These are phyloP conservation scores for Fagus sylvatica DNA, from an alignment of 306 rosid species.

Conservation along the genomic window DNA sequence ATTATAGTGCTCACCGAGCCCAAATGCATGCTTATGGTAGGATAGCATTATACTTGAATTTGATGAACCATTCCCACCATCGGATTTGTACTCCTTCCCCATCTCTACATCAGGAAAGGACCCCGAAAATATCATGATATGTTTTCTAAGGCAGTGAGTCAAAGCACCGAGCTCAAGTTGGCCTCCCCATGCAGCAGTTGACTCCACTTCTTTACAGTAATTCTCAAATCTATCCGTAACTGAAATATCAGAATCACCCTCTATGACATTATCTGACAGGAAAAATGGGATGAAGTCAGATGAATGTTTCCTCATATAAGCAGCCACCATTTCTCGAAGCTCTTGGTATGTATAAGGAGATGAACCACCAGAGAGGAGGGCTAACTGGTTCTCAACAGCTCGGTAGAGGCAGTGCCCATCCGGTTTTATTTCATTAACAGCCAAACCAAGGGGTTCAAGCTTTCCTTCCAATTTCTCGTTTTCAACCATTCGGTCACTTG, in stretches of 20 bases:
- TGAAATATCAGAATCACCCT: constrained; percentile 50
- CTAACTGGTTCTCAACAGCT: constrained; percentile 81
- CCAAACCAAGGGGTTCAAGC: constrained; percentile 82
- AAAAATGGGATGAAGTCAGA: constrained; percentile 77
- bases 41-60: constrained; percentile 70
- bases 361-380: constrained; percentile 48
- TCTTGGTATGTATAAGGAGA: constrained; percentile 72
- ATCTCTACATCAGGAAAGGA: constrained; percentile 98
- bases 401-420: constrained; percentile 97
- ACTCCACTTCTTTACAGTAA: constrained; percentile 83
- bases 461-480: constrained; percentile 68
- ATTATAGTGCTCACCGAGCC: constrained; percentile 94
- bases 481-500: constrained; percentile 77
- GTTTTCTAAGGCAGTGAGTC: constrained; percentile 78
- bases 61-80: constrained; percentile 25
- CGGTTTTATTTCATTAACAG: constrained; percentile 76
- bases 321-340: constrained; percentile 78
- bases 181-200: constrained; percentile 97
- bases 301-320: constrained; percentile 71
- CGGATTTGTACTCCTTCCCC: constrained; percentile 85
- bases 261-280: constrained; percentile 59
- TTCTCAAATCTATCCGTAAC: constrained; percentile 62
- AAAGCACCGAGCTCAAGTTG: constrained; percentile 94
- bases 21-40: constrained; percentile 91
- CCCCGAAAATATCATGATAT: constrained; percentile 82